Conservation (phyloP, 805 yeast genomes). For the Zygosaccharomyces siamensis region DNA sequence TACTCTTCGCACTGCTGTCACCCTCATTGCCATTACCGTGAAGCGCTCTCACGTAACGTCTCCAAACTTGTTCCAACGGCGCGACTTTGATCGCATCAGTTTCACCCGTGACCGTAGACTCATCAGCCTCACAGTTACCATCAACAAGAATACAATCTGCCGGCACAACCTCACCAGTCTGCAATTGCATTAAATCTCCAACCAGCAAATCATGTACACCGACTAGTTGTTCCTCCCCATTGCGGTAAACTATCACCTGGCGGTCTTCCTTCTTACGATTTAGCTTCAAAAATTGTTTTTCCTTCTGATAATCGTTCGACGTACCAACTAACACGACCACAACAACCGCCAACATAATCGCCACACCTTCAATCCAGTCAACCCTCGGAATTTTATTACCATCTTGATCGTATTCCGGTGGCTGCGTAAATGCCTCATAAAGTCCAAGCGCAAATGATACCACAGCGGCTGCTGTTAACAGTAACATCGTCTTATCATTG, state of each 20-base stretch:
- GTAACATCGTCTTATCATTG: conserved; percentile 83
- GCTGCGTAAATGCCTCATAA: conserved; percentile 87
- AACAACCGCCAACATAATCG: conserved; percentile 83
- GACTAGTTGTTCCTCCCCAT: conserved; percentile 60
- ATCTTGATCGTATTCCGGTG: conserved; percentile 68
- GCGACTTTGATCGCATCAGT: conserved; percentile 72
- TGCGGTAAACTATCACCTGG: conserved; percentile 67
- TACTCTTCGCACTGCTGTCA: conserved; percentile 29
- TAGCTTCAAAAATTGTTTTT: conserved; percentile 81
- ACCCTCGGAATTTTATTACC: conserved; percentile 76
- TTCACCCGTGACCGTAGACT: conserved; percentile 91
- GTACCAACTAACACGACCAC: conserved; percentile 94
- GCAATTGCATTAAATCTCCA: conserved; percentile 78
- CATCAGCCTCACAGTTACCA: conserved; percentile 86
- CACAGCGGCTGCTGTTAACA: conserved; percentile 80
- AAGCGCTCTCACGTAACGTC: conserved; percentile 9
- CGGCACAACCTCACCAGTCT: conserved; percentile 93
- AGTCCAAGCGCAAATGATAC: conserved; percentile 86
- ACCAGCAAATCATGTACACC: conserved; percentile 73
- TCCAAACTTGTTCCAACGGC: conserved; percentile 45
- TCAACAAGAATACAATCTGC: conserved; percentile 74
- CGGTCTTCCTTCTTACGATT: conserved; percentile 88
- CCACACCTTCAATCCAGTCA: conserved; percentile 99
- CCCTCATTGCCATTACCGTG: conserved; percentile 6
- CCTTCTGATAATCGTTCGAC: conserved; percentile 94